Evolutionary conservation across 2,329 filamentous ascomycete species (phyloP).

Genomic region (Ciborinia camelliae): DNA sequence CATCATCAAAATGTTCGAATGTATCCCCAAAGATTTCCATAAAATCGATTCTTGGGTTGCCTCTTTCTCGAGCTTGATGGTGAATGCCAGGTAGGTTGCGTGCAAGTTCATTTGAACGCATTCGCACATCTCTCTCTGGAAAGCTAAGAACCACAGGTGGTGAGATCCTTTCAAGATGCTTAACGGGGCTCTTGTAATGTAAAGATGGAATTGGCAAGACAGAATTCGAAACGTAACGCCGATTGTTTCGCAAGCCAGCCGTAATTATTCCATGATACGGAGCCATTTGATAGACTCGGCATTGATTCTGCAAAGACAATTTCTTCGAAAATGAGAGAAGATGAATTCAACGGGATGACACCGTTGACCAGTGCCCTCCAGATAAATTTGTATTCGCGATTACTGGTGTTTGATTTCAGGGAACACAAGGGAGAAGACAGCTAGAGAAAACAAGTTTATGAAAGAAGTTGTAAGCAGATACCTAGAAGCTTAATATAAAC

Average conservation of each 20-base stretch:
- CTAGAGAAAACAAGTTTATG: background rate
- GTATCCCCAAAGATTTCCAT: background rate
- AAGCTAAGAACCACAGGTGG: conserved; percentile 7
- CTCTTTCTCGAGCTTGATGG: conserved; percentile 11
- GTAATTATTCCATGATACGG: conserved; percentile 18
- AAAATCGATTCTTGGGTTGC: conserved; percentile 9
- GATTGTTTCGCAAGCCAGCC: conserved; percentile 10
- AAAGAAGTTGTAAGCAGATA: background rate
- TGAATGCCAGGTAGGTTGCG: conserved; percentile 13
- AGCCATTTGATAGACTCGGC: conserved; percentile 9
- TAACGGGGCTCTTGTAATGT: conserved; percentile 1
- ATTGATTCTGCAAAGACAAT: background rate
- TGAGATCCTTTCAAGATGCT: conserved; percentile 1
- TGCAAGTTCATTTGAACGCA: conserved; percentile 4
- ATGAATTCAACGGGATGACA: background rate
- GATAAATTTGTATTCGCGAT: background rate
- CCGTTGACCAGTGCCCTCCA: no score
- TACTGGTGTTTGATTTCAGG: background rate
- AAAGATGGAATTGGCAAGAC: background rate
- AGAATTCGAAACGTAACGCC: background rate
- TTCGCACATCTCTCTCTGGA: background rate
- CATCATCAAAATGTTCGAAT: conserved; percentile 15
- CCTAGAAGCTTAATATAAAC: conserved; percentile 1
- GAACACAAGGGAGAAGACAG: background rate
- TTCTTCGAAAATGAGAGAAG: background rate